phyloP scores from a whole-genome alignment of 495 filamentous ascomycete genomes.

The Filosporella fistucella region DNA sequence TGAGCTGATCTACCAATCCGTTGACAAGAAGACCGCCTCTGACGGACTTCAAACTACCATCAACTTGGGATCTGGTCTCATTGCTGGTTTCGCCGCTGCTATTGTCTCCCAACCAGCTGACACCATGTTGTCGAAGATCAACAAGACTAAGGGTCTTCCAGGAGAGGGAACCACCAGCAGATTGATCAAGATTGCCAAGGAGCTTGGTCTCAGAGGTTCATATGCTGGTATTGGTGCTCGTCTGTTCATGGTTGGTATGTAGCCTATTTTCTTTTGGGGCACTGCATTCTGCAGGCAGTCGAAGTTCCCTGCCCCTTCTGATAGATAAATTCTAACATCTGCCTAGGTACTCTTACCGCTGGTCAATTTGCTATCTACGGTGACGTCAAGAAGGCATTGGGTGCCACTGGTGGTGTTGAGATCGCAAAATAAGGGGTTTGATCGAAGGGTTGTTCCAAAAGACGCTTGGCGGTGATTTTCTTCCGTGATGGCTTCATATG shows the following conservation, averaged over 20 bases:
- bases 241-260: slow-evolving; percentile 68
- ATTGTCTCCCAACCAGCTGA: slow-evolving; percentile 96
- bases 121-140: slow-evolving; percentile 99
- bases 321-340: neutral
- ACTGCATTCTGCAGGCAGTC: no score
- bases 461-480: slow-evolving; percentile 2
- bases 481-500: neutral
- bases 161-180: slow-evolving; percentile 90
- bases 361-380: slow-evolving; percentile 98
- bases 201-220: slow-evolving; percentile 85
- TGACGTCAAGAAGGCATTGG: slow-evolving; percentile 59
- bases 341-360: slow-evolving; percentile 60
- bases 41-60: slow-evolving; percentile 73
- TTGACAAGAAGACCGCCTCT: slow-evolving; percentile 76
- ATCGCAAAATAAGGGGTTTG: slow-evolving; percentile 40
- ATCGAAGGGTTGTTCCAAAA: slow-evolving; percentile 1
- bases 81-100: slow-evolving; percentile 97
- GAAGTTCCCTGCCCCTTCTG: neutral
- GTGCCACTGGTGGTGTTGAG: slow-evolving; percentile 76
- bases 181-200: slow-evolving; percentile 92
- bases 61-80: slow-evolving; percentile 93
- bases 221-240: slow-evolving; percentile 92
- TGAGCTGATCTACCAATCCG: slow-evolving; percentile 66
- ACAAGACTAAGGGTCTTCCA: slow-evolving; percentile 96
- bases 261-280: no score